Base-by-base conservation (phyloP, 2,329 filamentous ascomycete genomes). In the Calonectria leucothoes region DNA sequence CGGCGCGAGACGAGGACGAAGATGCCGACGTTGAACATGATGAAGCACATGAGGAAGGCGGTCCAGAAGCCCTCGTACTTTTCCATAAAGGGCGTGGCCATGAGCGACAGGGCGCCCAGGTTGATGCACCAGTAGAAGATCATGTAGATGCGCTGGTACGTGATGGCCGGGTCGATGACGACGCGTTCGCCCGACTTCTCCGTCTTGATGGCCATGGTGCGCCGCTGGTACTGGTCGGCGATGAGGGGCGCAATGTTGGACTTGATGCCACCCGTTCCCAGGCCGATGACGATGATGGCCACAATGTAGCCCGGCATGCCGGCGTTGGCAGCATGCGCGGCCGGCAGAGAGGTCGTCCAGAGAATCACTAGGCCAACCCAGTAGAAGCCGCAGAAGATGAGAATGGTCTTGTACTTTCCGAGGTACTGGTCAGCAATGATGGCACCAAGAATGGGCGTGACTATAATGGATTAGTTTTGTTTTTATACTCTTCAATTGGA, bases 41-140 rank as follows among this genome's bases (percentile, higher is more conserved):
- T 88, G 76, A 93, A 89, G 82, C 81, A 87, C 87, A 88, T 83
- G 83, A 85, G 86, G 75, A 85, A 95, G 3, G 91, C 93, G 1
- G 88, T 88, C 89, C 92, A 94, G 89, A 93, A 95, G 5, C 91
- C 92, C 71, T 92, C 83, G 78, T 92, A 88, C 71, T 89, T 85
- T 82, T 95, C 94, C 86, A 94, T 89, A 81, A 91, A 92, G 1
- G 91, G 91, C 0, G 92, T 94, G 8, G 90, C 91, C 77, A 95
- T 88, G 68, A 91, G 86, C 0, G 91, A 93, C 8, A 95, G 86
- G 2, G 92, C 90, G n/a, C 93, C 94, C 20, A 95, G 77, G 83
- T 95, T 95, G 81, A 95, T 94, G 84, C 91, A 93, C 82, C 89
- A 88, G 84, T 94, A 94, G 85, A 94, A 94, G 80, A 94, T 89